These are phyloP conservation scores for Dalechampia spathulata DNA, from an alignment of 441 rosid genomes.

Conservation along the genomic window DNA sequence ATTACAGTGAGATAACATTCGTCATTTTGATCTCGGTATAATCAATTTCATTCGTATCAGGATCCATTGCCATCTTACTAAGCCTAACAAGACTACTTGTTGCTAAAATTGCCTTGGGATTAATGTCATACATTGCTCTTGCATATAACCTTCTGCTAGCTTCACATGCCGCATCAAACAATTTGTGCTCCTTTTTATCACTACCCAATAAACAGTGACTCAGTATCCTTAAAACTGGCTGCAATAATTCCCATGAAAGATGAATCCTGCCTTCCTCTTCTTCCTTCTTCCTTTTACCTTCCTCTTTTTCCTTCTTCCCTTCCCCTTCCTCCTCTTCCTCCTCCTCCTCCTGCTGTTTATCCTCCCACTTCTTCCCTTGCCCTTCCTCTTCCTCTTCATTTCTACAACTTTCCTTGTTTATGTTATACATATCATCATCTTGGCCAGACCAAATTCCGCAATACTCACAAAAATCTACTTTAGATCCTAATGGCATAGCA, in stretches of 20 bases:
- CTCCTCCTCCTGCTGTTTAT: too few species aligned
- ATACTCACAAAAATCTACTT: slow-evolving; percentile 63
- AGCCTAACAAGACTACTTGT: slow-evolving; percentile 59
- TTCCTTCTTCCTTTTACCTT: too few species aligned
- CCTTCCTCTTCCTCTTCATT: neutral
- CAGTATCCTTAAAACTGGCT: slow-evolving; percentile 62
- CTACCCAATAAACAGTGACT: slow-evolving; percentile 65
- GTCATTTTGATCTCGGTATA: slow-evolving; percentile 42
- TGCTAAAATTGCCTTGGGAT: slow-evolving; percentile 64
- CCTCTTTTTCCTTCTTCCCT: too few species aligned
- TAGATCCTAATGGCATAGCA: slow-evolving; percentile 48
- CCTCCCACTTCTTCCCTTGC: too few species aligned
- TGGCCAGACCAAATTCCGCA: slow-evolving; percentile 60
- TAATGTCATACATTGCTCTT: slow-evolving; percentile 50
- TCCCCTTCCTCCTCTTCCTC: neutral
- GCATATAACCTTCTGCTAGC: slow-evolving; percentile 54
- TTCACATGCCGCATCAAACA: slow-evolving; percentile 31
- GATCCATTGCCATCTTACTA: slow-evolving; percentile 31
- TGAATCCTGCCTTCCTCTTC: slow-evolving; percentile 32
- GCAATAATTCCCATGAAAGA: slow-evolving; percentile 75
- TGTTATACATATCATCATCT: slow-evolving; percentile 25
- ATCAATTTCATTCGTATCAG: slow-evolving; percentile 29
- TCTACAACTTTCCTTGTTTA: slow-evolving; percentile 7
- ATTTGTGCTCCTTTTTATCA: slow-evolving; percentile 15
- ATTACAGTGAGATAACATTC: slow-evolving; percentile 28